Evolutionary conservation across 108 stramenopile species (phyloP), one percentile per base, ranked within the genome.

Genomic region (Cyclostephanos invisitatus): DNA sequence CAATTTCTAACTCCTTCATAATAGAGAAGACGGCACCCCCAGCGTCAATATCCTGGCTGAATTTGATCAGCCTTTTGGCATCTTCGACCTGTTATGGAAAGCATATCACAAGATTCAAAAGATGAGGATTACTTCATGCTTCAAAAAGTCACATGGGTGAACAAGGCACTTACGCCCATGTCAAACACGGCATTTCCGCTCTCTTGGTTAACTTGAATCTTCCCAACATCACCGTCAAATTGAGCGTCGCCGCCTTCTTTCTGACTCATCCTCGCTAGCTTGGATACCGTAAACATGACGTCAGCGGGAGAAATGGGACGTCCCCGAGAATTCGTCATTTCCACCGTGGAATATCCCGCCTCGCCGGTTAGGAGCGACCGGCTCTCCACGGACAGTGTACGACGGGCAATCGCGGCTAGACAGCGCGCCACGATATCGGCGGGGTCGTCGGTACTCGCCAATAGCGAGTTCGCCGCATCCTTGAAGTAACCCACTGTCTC

Each of bases 351-450:
- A 58, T 86, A 70, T 32, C 91, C 92, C 44, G 68, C 58, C 69
- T 96, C 92, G 56, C 95, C 95, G 1, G 95, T 92, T n/a, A 96
- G 66, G 14, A 96, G 76, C 0, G 92, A 94, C 25, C 92, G 75
- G 56, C 89, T 87, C 68, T 88, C 73, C 9, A 91, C 81, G 29
- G 86, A 71, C 18, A 72, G 68, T 7, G 86, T 73, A 27, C 92
- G 81, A 37, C 91, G 89, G 12, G 91, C 86, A 67, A 96, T 91
- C 18, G 95, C 92, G 35, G 95, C 95, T 20, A 96, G 86, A 77
- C 95, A 96, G 15, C 86, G 81, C 8, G 95, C 92, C 9, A 96
- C 91, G 36, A 93, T 77, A 73, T 84, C 78, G 35, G 86, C 81
- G 10, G 82, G 68, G 37, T 68, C 73, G 48, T 81, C 77, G 18